Evolutionary conservation across 148 eudicot species (phyloP), one percentile per base, ranked within the genome.

Genomic region (Polygonum maritimum): DNA sequence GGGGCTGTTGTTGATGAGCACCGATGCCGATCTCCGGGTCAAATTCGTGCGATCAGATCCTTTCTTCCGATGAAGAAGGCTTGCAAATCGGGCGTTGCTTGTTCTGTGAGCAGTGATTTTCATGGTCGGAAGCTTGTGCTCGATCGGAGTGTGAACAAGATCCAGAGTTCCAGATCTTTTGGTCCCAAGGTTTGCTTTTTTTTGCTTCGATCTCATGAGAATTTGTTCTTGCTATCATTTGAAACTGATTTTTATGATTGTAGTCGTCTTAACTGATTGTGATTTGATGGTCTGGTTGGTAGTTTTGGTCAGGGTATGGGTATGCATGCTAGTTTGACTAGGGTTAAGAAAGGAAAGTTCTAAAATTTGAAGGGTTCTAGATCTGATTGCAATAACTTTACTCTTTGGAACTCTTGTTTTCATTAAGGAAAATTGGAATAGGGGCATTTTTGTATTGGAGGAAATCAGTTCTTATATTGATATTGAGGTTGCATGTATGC

Each of bases 101-200:
- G 79, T 47, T 76, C 79, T 80, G 57, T 62, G 75, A 75, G 16
- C 74, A 80, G 82, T 74, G 82, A 45, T 57, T 82, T 86, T 80
- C 71, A 69, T 69, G 87, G 89, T 65, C 67, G 79, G 16, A 81
- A 82, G 78, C 44, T 79, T 35, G 44, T 69, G 26, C 9, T 67
- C 45, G 71, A 67, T 36, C 71, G 21, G 2, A 67, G 71, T 35
- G 79, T 80, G 75, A 71, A 73, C 74, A 67, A 71, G 62, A 79
- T 70, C 73, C 67, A 60, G 52, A 70, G 70, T 41, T 5, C 63
- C 55, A 74, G 67, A 62, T 51, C 81, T 35, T 65, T 65, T 83
- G 39, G 49, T 74, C 82, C 84, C 15, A 82, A 85, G 90, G 90
- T 87, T 35, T 54, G 35, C 35, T 19, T 40, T 26, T 40, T 26